Base-by-base conservation (phyloP, 2,329 filamentous ascomycete species). In the Fusarium sp. region DNA sequence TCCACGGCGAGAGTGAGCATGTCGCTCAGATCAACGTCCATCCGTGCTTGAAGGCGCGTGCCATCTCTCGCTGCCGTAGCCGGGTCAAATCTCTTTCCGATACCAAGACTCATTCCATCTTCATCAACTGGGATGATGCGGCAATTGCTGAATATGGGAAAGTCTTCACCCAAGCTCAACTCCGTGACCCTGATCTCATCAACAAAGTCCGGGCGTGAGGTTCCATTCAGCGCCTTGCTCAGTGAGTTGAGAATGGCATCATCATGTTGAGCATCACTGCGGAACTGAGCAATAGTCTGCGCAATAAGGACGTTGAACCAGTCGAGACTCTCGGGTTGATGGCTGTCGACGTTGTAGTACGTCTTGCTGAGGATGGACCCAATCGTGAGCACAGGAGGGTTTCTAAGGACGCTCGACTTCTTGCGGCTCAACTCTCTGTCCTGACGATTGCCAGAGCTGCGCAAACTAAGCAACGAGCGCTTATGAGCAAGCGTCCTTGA, bases 231-330 rank as follows among this genome's bases (percentile, higher is more conserved):
- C 0, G 95, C 87, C 58, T 92, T 92, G 1, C 90, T 96, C 38
- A 99, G 82, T 6, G 92, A 96, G 27, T 87, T 90, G 29, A 99
- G 86, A 40, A 99, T 96, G 4, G 93, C 93, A 76, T 96, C 93
- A 73, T 98, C 91, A 69, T 96, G 90, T 73, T 96, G 92, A 2
- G 96, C 96, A 75, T 98, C 96, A 72, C 91, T 93, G 64, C 96
- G 87, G 74, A 98, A 92, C 79, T 99, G 96, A 0, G 96, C 95
- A 70, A 99, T 96, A 0, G 96, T 97, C 81, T 99, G 96, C 2
- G 94, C 96, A 56, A 98, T 90, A 60, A 99, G 84, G 25, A 99
- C 96, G 77, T 99, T 99, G 85, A 99, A 98, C 96, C 96, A 99
- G 80, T 99, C 96, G 65, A 99, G 81, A 62, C 92, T 96, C 80